Evolutionary conservation across 2,329 filamentous ascomycete genomes (phyloP).

Genomic region (Blastomyces silverae): DNA sequence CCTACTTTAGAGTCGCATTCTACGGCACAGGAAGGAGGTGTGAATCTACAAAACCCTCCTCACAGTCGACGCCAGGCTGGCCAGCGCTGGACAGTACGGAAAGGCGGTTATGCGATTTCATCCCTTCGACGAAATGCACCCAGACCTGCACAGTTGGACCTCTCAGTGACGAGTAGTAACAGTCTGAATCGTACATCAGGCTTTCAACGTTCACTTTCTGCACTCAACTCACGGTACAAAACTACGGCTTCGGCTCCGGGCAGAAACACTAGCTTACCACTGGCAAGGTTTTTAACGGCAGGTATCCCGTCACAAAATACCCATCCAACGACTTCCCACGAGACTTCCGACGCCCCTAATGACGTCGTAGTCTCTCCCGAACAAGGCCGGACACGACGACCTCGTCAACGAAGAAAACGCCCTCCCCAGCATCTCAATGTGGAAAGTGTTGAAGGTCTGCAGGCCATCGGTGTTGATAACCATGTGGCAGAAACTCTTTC

Average conservation of each 20-base stretch:
- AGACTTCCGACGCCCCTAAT: background rate
- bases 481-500: conserved; percentile 16
- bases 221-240: conserved; percentile 30
- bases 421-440: conserved; percentile 43
- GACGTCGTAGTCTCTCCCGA: background rate
- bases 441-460: conserved; percentile 42
- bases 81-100: conserved; percentile 30
- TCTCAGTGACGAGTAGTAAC: conserved; percentile 21
- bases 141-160: conserved; percentile 34
- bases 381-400: conserved; percentile 21
- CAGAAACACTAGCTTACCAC: conserved; percentile 25
- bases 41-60: background rate
- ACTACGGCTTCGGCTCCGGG: conserved; percentile 19
- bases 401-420: conserved; percentile 31
- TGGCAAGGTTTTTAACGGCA: conserved; percentile 35
- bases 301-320: conserved; percentile 8
- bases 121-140: conserved; percentile 33
- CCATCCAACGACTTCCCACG: conserved; percentile 17
- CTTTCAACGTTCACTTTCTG: conserved; percentile 32
- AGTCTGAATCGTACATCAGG: conserved; percentile 21
- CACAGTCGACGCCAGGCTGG: background rate
- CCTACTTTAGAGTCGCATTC: background rate
- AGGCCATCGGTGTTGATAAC: conserved; percentile 30
- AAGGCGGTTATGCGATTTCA: conserved; percentile 32
- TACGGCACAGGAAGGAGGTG: conserved; percentile 4